Evolutionary conservation across 768 basidiomycete genomes (phyloP), one percentile per base, ranked within the genome.

Genomic region (Serendipita sp.): DNA sequence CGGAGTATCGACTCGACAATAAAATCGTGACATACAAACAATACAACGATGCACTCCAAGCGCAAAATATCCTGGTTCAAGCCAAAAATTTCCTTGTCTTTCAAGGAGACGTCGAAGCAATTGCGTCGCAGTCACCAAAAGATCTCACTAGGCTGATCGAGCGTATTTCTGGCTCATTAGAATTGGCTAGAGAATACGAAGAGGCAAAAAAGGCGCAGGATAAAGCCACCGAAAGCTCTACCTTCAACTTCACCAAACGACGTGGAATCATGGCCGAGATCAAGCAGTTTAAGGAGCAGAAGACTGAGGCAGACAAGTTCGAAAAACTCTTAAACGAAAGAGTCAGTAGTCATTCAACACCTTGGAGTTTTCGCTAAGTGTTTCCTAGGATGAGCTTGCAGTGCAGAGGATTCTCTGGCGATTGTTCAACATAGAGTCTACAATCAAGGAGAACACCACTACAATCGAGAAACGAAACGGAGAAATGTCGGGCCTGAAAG

Each of bases 31-130:
- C 92, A 0, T 94, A 94, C 73, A 81, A 85, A 11, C 83, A 83
- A 1, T 99, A 98, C 78, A 96, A 96, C 66, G 79, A 85, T 3
- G 88, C 90, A 11, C 85, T 99, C 30, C 80, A 88, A 65, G 77
- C 80, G 4, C 93, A 96, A 70, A 96, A 97, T 71, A 91, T 99
- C 71, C 88, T 98, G 54, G 93, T 98, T 71, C 97, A 96, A 76
- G 96, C 96, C 11, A 97, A 97, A 78, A 98, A 98, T 77, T 99
- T 98, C 71, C 85, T 98, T 63, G 96, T 98, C 10, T 98, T 99
- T 77, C 96, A 99, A 72, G 96, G 96, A 63, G 96, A 98, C 72
- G 96, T 99, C 36, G 96, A 99, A 75, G 91, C 92, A 1, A 91
- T 99, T 38, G 96, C 96, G 0, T 89, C 90, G 2, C 96, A 99